phyloP scores from a whole-genome alignment of 257 asterid genomes.

The Solanum clarkiae region DNA sequence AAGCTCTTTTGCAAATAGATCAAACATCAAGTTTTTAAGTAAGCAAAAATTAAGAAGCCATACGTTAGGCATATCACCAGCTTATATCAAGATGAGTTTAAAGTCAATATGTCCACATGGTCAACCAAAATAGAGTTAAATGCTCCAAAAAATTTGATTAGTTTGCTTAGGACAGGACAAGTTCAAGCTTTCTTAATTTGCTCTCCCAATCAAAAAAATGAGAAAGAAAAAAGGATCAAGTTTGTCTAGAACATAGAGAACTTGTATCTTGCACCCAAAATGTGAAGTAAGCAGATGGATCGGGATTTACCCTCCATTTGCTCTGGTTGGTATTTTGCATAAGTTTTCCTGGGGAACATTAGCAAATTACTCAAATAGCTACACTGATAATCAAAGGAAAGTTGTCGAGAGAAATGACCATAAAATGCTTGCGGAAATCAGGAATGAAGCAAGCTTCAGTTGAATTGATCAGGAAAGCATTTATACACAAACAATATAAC shows the following conservation, averaged over 20 bases:
- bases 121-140: neutral
- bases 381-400: too few species aligned
- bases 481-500: neutral
- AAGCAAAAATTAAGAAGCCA: neutral
- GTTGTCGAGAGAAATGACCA: too few species aligned
- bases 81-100: neutral
- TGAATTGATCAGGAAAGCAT: neutral
- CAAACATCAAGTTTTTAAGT: neutral
- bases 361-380: too few species aligned
- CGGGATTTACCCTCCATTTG: too few species aligned
- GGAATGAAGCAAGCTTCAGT: neutral
- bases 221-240: neutral
- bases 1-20: neutral
- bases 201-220: neutral
- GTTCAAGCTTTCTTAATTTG: neutral
- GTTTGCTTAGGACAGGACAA: neutral
- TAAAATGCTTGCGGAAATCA: neutral
- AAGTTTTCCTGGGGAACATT: too few species aligned
- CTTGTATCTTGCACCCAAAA: too few species aligned
- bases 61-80: neutral
- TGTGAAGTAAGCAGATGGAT: too few species aligned
- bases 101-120: neutral
- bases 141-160: neutral
- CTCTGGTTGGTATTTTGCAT: too few species aligned
- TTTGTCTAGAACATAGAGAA: too few species aligned